A percentile compares a stretch with the other conserved stretches of the same genome.
These are phyloP conservation scores for Croton setiger DNA, from an alignment of 441 rosid genomes.

Conservation along the genomic window DNA sequence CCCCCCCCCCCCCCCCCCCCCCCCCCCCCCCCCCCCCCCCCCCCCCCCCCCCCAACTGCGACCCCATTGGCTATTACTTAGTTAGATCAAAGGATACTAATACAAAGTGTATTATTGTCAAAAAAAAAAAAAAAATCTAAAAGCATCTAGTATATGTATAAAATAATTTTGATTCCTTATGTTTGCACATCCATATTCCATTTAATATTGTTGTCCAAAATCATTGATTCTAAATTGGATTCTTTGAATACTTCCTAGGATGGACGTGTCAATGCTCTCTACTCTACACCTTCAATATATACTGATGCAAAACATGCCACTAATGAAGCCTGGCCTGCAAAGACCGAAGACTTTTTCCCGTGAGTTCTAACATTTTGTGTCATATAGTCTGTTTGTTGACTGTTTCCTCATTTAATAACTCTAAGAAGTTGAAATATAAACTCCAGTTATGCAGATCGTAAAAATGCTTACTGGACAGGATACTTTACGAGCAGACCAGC, in stretches of 20 bases:
- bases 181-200: slow-evolving; percentile 7
- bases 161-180: not conserved
- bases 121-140: too few species aligned
- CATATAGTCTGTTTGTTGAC: slow-evolving; percentile 9
- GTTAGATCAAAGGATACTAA: too few species aligned
- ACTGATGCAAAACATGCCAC: slow-evolving; percentile 96
- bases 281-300: slow-evolving; percentile 96
- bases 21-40: too few species aligned
- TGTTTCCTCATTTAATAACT: slow-evolving; percentile 19
- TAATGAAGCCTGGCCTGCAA: slow-evolving; percentile 80
- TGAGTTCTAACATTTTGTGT: slow-evolving; percentile 42
- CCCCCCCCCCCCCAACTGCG: too few species aligned
- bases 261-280: slow-evolving; percentile 95
- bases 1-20: too few species aligned
- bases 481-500: slow-evolving; percentile 96
- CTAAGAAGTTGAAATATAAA: slow-evolving; percentile 25
- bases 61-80: too few species aligned
- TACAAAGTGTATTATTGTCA: not conserved
- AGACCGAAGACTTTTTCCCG: slow-evolving; percentile 95
- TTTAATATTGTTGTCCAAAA: slow-evolving; percentile 13
- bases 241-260: slow-evolving; percentile 53
- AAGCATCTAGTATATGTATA: not conserved
- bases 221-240: slow-evolving; percentile 10
- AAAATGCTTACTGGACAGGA: slow-evolving; percentile 97
- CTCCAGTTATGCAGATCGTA: slow-evolving; percentile 94